phyloP scores from a whole-genome alignment of 2,329 filamentous ascomycete genomes.

The Magnaporthiopsis incrustans region DNA sequence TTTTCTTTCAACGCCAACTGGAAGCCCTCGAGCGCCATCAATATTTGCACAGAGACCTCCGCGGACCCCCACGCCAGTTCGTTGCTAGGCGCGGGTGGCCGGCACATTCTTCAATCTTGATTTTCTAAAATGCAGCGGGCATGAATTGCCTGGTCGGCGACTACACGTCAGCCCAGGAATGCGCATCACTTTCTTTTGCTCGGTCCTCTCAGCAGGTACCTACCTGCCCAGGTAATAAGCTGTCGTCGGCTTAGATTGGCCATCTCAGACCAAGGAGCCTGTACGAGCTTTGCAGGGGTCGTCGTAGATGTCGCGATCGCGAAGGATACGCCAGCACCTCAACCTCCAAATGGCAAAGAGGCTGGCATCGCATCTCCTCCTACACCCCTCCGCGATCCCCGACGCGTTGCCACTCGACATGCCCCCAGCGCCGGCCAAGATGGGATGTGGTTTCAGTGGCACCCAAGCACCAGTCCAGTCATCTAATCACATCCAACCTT shows the following conservation, averaged over 20 bases:
- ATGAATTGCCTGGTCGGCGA: background rate
- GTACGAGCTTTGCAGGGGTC: background rate
- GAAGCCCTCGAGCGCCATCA: too few relatives aligned
- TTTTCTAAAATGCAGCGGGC: too few relatives aligned
- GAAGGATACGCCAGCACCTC: background rate
- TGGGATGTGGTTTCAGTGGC: background rate
- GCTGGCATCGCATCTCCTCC: background rate
- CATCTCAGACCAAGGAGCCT: background rate
- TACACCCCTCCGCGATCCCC: background rate
- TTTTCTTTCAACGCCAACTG: background rate
- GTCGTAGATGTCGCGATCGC: background rate
- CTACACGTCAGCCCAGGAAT: background rate
- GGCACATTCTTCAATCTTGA: background rate
- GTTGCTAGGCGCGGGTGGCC: too few relatives aligned
- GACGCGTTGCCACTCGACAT: background rate
- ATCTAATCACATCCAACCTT: background rate
- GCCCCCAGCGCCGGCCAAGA: background rate
- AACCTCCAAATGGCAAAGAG: background rate
- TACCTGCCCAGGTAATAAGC: too few relatives aligned
- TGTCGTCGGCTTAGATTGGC: background rate
- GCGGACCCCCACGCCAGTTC: background rate
- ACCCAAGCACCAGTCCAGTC: background rate
- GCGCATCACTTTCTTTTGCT: background rate
- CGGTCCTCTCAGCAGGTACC: background rate
- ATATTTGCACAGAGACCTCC: background rate